phyloP scores from a whole-genome alignment of 73 alveolate genomes.

The Loxodes magnus region DNA sequence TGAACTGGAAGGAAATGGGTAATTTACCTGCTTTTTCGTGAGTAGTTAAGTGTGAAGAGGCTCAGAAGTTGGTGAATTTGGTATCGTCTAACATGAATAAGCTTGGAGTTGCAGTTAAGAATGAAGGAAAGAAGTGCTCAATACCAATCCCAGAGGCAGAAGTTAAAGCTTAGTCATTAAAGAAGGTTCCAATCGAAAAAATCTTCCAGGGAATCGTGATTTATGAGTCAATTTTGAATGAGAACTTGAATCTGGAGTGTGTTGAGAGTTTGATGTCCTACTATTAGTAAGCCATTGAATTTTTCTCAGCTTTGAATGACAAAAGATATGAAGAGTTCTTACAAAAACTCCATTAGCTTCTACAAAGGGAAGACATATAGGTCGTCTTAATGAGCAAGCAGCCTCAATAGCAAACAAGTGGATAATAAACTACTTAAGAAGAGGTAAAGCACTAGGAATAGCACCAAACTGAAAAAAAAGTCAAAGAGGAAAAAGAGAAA shows the following conservation, averaged over 20 bases:
- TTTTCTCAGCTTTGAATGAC: conserved; percentile 7
- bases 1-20: background rate
- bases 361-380: too few species aligned
- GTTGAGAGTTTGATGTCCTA: background rate
- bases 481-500: too few species aligned
- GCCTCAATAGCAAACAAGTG: too few species aligned
- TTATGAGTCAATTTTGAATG: background rate
- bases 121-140: background rate
- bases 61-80: background rate
- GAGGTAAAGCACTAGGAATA: too few species aligned
- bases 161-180: background rate
- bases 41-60: background rate
- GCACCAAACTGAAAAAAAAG: too few species aligned
- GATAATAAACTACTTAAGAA: too few species aligned
- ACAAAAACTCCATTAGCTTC: background rate
- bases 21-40: background rate
- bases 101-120: background rate
- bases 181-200: background rate
- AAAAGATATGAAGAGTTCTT: background rate
- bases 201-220: background rate
- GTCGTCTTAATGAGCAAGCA: too few species aligned
- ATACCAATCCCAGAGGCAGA: background rate
- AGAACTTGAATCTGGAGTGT: background rate
- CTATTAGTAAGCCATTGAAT: conserved; percentile 8
- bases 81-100: background rate